Evolutionary conservation across 1,284 basidiomycete species (phyloP), one percentile per base, ranked within the genome.

Genomic region (Heimioporus punctisporus): DNA sequence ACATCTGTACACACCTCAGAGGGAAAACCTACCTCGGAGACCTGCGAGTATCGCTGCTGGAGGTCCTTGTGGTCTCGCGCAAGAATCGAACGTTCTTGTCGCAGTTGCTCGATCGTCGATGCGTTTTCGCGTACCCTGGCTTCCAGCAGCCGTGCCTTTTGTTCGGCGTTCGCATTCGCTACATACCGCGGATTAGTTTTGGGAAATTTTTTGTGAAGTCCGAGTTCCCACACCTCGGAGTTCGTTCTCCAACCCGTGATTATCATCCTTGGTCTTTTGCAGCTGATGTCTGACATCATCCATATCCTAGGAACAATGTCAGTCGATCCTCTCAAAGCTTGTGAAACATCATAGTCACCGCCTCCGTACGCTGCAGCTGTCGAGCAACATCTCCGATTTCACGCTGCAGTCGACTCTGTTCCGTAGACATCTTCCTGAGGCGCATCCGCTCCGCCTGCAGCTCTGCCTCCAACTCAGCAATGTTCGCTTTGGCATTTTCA

Each of bases 81-180:
- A 31, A 92, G 79, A 47, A 86, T 66, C 23, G 85, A 80, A 5
- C 90, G 85, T 64, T 93, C 90, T 59, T 88, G 80, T 27, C 90
- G 81, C 42, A 93, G 73, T 45, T 86, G 82, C 39, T 90, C 83
- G 50, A 93, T 90, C 7, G 81, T 80, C 55, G 82, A 80, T 0
- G 74, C 70, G 58, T 92, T 93, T 68, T 88, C 85, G 23, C 78
- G 70, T 9, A 89, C 82, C 56, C 81, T 85, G 42, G 69, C 74
- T 67, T 89, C 85, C 19, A 92, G 76, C 19, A 83, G 71, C 21
- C 86, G 81, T 12, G 84, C 82, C 60, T 85, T 89, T 64, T 90
- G 86, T 57, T 90, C 90, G 4, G 77, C 82, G 39, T 79, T 86
- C 25, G 76, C 73, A 53, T 86, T 88, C 55, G 72, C 88, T 82